Evolutionary conservation across 2,329 filamentous ascomycete species (phyloP).

Genomic region (Fusarium tricinctum): DNA sequence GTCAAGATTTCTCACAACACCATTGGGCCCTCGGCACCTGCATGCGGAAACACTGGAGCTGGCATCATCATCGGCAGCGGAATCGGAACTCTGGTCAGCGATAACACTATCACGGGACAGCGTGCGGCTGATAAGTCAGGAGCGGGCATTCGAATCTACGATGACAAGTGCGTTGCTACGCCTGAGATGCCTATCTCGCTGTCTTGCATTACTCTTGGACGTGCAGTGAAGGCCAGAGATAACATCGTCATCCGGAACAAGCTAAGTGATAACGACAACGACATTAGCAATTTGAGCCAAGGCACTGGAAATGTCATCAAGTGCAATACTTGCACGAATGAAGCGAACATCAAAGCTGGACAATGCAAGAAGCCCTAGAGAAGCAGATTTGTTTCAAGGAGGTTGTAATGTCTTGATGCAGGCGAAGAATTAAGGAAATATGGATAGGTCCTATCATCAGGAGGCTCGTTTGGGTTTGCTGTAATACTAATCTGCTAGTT

Average conservation of each 20-base stretch:
- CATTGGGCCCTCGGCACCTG: slow-evolving; percentile 40
- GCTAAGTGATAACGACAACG: slow-evolving; percentile 49
- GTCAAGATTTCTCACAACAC: slow-evolving; percentile 52
- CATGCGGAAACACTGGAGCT: slow-evolving; percentile 21
- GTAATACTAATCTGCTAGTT: too few species aligned
- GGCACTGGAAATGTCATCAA: slow-evolving; percentile 44
- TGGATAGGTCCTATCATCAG: neutral
- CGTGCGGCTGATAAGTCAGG: slow-evolving; percentile 33
- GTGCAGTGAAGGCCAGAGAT: slow-evolving; percentile 38
- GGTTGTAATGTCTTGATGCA: neutral
- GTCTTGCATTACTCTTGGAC: slow-evolving; percentile 28
- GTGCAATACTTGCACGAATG: slow-evolving; percentile 44
- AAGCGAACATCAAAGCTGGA: slow-evolving; percentile 16
- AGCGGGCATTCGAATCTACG: slow-evolving; percentile 46
- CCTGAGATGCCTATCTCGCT: slow-evolving; percentile 1
- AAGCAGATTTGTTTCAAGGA: neutral
- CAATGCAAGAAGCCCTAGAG: slow-evolving; percentile 21
- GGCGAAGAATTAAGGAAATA: neutral
- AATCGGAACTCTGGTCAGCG: slow-evolving; percentile 46
- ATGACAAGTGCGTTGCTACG: slow-evolving; percentile 39
- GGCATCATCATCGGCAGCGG: slow-evolving; percentile 52
- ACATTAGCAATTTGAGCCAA: slow-evolving; percentile 39
- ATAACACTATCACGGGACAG: slow-evolving; percentile 50
- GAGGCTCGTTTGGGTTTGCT: too few species aligned
- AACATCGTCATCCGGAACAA: slow-evolving; percentile 52